These are phyloP conservation scores for Vaccinium macrocarpon DNA, from an alignment of 148 eudicot species.

Conservation along the genomic window DNA sequence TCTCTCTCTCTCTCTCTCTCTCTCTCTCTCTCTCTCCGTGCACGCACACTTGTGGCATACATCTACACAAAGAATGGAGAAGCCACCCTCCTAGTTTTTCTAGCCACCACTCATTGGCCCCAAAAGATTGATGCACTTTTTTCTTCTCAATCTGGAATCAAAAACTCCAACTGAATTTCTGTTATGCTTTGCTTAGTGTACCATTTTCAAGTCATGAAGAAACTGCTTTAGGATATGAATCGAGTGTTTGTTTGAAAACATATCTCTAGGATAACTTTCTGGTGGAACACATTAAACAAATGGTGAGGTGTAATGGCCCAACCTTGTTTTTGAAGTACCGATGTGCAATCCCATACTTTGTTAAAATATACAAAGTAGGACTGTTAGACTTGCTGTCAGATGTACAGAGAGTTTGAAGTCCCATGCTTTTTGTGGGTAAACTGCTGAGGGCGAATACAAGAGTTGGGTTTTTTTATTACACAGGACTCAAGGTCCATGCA, in stretches of 20 bases:
- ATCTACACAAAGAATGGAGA: neutral
- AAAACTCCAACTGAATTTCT: neutral
- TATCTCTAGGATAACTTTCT: neutral
- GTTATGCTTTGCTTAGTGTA: neutral
- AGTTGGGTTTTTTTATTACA: neutral
- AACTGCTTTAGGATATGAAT: neutral
- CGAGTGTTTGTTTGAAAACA: neutral
- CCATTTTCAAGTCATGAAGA: neutral
- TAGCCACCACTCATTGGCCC: neutral
- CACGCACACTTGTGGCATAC: neutral
- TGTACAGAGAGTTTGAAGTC: neutral
- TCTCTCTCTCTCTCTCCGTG: conserved; percentile 13
- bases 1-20: conserved; percentile 21
- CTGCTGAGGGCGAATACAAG: neutral
- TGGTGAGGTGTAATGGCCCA: neutral
- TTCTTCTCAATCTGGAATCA: neutral
- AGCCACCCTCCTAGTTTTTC: neutral
- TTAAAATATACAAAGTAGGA: neutral
- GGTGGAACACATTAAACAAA: neutral
- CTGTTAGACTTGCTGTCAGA: neutral
- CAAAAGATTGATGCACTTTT: neutral
- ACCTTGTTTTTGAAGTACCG: neutral
- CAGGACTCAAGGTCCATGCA: neutral
- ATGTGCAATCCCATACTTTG: neutral
- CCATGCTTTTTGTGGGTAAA: neutral